phyloP scores from a whole-genome alignment of 78 protist species.

The Chrysochromulina parva region DNA sequence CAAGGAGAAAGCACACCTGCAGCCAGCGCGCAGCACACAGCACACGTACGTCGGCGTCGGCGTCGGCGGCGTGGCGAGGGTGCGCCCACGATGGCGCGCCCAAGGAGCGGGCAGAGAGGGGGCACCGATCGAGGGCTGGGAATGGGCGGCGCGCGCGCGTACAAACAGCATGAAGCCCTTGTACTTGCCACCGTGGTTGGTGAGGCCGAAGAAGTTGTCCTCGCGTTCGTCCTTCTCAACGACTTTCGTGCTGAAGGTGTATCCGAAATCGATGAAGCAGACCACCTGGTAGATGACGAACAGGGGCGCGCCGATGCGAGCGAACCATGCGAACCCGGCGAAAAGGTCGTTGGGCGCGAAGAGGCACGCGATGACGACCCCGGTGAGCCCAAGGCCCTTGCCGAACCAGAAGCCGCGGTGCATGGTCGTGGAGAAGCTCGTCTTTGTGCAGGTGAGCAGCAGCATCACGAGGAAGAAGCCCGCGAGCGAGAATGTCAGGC shows the following conservation, averaged over 20 bases:
- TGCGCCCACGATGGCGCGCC: no score
- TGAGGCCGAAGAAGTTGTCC: no score
- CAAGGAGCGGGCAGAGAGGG: no score
- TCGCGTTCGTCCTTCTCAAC: neutral
- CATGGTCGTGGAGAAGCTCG: neutral
- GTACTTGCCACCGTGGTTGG: no score
- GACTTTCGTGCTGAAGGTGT: neutral
- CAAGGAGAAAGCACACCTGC: no score
- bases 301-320: neutral
- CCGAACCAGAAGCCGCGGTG: conserved; percentile 21
- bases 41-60: no score
- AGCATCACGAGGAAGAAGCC: neutral
- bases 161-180: no score
- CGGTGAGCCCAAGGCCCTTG: neutral
- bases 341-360: neutral
- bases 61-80: no score
- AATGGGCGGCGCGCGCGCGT: no score
- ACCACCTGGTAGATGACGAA: neutral
- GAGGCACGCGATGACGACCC: neutral
- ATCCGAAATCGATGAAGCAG: neutral
- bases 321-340: neutral
- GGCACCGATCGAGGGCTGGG: no score
- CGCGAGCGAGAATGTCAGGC: neutral
- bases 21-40: no score
- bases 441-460: neutral